Evolutionary conservation across 2,329 filamentous ascomycete species (phyloP).

Genomic region (Lasiodiplodia theobromae): DNA sequence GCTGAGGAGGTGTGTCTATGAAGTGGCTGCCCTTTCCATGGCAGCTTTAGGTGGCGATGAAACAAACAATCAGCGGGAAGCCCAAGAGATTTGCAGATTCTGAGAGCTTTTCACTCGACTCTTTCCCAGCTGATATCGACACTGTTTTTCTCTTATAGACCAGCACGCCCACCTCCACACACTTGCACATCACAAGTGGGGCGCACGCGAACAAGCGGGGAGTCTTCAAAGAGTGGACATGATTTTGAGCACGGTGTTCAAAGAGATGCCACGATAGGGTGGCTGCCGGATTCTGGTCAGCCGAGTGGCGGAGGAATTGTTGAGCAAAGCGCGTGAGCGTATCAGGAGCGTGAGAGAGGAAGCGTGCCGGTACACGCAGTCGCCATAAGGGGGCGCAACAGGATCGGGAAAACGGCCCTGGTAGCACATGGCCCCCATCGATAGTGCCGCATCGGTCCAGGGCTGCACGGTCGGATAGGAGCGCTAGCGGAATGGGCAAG

Average conservation of each 20-base stretch:
- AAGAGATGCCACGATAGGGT: conserved; percentile 20
- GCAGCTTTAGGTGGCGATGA: neutral
- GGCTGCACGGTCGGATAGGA: neutral
- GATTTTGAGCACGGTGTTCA: conserved; percentile 11
- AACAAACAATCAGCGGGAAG: neutral
- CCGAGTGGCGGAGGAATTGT: neutral
- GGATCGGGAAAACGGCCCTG: neutral
- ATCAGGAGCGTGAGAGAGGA: conserved; percentile 10
- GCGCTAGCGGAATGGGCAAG: neutral
- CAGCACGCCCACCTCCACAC: neutral
- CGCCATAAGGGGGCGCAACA: neutral
- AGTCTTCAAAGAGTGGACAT: neutral
- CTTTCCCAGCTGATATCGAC: neutral
- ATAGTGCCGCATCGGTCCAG: conserved; percentile 1
- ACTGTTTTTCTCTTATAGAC: neutral
- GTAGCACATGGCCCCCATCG: neutral
- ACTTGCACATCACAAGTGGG: neutral
- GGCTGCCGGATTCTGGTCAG: neutral
- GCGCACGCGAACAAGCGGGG: conserved; percentile 1
- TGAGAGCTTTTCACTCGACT: neutral
- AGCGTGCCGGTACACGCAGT: conserved; percentile 5
- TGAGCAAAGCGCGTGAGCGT: conserved; percentile 19
- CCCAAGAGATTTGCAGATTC: neutral
- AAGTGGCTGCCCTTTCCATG: neutral
- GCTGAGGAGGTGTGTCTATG: neutral